Base-by-base conservation (phyloP, 2,329 filamentous ascomycete species). In the Calonectria montana region DNA sequence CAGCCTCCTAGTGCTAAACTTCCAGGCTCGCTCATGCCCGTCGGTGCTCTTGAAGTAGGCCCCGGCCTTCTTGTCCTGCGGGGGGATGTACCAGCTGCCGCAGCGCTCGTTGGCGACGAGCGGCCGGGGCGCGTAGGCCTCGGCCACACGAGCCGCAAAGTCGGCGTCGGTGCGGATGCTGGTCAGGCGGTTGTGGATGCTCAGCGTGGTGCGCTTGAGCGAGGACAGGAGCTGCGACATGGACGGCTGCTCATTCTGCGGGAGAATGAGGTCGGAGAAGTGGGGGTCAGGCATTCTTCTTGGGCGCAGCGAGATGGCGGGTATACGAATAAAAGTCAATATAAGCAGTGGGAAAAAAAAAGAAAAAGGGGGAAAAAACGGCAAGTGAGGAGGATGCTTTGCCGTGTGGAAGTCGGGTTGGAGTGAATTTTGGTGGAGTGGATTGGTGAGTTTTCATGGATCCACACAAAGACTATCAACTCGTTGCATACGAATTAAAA, bases 41-140 rank as follows among this genome's bases (percentile, higher is more conserved):
- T 99, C 97, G 2, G 97, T 99, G 84, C 94, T 97, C 87, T 99
- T 99, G 85, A 98, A 99, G 84, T 98, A 99, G 37, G 93, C 94
- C 75, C 94, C 95, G 37, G 90, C 94, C 1, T 81, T 84, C 83
- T 96, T 97, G 29, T 80, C 79, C 9, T 82, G 82, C 0, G 92
- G 92, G 39, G 87, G 84, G 29, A 98, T 93, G 82, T 98, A 98
- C 97, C 97, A 99, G 83, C 94, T 96, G 0, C 97, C 97, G 82
- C 97, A 98, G 71, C 97, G 90, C 86, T 98, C 96, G 81, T 99
- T 99, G 35, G 96, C 95, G 16, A 98, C 87, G 1, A 98, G 86
- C 0, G 95, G 95, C 1, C 96, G 86, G 3, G 70, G 70, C 3
- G 45, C 77, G 69, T 87, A 91, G 0, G 88, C 86, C 1, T 82